These are phyloP conservation scores for Saprolegnia parasitica DNA, from an alignment of 352 stramenopile species.

Conservation along the genomic window DNA sequence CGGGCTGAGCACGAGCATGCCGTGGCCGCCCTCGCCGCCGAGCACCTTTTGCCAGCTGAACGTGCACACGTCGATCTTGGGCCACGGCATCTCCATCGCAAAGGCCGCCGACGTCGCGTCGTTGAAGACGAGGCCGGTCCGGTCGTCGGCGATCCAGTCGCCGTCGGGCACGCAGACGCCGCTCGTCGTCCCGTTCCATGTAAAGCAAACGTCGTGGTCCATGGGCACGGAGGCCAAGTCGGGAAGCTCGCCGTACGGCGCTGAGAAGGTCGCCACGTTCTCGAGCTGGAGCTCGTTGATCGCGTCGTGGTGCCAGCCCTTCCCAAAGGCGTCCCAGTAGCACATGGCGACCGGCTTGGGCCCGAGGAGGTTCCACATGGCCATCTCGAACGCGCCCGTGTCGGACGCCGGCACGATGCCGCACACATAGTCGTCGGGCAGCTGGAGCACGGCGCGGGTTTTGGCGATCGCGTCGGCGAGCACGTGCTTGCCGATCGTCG, in stretches of 20 bases:
- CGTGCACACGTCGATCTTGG: conserved; percentile 98
- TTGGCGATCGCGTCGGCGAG: conserved; percentile 94
- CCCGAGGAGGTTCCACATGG: conserved; percentile 99
- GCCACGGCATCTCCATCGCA: conserved; percentile 98
- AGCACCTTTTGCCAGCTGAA: conserved; percentile 99
- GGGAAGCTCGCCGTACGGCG: conserved; percentile 95
- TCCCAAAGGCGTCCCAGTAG: conserved; percentile 97
- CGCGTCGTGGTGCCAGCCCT: conserved; percentile 95
- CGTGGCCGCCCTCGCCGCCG: conserved; percentile 96
- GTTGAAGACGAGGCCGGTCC: conserved; percentile 95
- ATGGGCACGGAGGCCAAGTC: conserved; percentile 91
- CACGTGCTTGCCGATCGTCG: conserved; percentile 95
- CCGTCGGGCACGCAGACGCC: conserved; percentile 94
- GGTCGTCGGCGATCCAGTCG: conserved; percentile 95
- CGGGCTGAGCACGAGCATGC: conserved; percentile 96
- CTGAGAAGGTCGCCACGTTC: conserved; percentile 91
- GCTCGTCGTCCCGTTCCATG: conserved; percentile 98
- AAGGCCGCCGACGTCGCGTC: conserved; percentile 98
- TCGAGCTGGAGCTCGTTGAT: conserved; percentile 92
- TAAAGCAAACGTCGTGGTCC: conserved; percentile 98
- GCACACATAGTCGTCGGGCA: conserved; percentile 94
- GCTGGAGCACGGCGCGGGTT: conserved; percentile 90
- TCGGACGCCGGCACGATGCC: conserved; percentile 98
- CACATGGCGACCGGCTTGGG: conserved; percentile 88
- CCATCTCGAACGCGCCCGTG: conserved; percentile 99